These are phyloP conservation scores for Anacardium occidentale DNA, from an alignment of 345 rosid genomes.

Conservation along the genomic window DNA sequence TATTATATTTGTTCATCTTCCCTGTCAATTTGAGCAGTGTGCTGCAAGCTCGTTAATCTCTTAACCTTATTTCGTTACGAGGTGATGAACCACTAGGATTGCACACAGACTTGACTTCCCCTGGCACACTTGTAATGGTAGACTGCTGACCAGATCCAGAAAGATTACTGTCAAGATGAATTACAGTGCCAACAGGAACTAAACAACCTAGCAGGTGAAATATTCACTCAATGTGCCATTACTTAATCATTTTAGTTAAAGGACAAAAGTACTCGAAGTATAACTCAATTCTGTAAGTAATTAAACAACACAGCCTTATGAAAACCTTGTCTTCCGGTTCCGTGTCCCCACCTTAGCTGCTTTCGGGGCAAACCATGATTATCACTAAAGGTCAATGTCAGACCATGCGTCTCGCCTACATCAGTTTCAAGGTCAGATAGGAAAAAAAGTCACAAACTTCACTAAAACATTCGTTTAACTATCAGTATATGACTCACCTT, in stretches of 20 bases:
- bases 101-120: conserved; percentile 25
- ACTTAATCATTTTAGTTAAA: neutral
- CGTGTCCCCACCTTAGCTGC: conserved; percentile 77
- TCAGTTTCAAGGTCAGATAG: conserved; percentile 17
- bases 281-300: conserved; percentile 13
- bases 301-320: neutral
- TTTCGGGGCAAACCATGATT: conserved; percentile 38
- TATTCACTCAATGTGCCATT: conserved; percentile 4
- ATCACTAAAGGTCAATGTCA: neutral
- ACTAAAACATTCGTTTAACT: neutral
- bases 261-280: conserved; percentile 11
- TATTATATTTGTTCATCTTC: conserved; percentile 44
- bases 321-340: conserved; percentile 79
- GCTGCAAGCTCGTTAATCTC: conserved; percentile 21
- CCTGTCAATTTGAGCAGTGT: conserved; percentile 24
- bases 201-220: conserved; percentile 50
- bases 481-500: neutral
- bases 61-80: conserved; percentile 8
- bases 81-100: conserved; percentile 11
- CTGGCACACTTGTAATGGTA: conserved; percentile 18
- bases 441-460: neutral
- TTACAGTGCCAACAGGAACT: conserved; percentile 87
- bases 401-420: conserved; percentile 57
- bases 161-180: conserved; percentile 63
- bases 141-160: conserved; percentile 26